These are phyloP conservation scores for Chlamydomonas reinhardtii DNA, from an alignment of 163 green algal genomes.

Conservation along the genomic window DNA sequence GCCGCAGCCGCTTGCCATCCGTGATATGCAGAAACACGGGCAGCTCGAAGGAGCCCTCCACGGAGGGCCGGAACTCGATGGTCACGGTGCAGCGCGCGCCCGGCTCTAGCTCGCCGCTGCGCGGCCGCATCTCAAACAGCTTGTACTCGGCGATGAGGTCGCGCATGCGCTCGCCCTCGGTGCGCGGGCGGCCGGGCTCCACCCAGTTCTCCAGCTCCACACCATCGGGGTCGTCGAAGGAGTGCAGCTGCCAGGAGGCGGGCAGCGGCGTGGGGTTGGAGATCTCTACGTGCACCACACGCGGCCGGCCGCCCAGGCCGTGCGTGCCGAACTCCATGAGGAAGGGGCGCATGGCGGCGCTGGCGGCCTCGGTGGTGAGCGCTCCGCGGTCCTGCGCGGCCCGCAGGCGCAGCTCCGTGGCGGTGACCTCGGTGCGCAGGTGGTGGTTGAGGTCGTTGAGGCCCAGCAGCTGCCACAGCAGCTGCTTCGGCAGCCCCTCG, in stretches of 20 bases:
- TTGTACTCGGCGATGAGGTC: conserved; percentile 71
- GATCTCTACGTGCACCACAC: conserved; percentile 63
- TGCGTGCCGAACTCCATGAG: conserved; percentile 68
- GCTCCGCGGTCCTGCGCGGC: conserved; percentile 53
- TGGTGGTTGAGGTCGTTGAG: conserved; percentile 71
- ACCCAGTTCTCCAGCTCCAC: conserved; percentile 84
- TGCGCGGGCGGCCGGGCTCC: conserved; percentile 63
- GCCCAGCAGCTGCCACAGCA: conserved; percentile 67
- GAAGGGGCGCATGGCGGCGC: conserved; percentile 62
- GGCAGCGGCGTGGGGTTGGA: conserved; percentile 71
- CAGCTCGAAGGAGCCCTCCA: conserved; percentile 65
- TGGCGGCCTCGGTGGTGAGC: conserved; percentile 64
- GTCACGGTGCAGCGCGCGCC: conserved; percentile 46
- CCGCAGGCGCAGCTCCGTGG: conserved; percentile 58
- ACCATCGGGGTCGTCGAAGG: conserved; percentile 54
- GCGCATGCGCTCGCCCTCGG: conserved; percentile 59
- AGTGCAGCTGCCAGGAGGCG: conserved; percentile 70
- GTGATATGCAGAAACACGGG: conserved; percentile 71
- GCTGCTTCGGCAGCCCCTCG: conserved; percentile 65
- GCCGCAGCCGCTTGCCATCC: conserved; percentile 73
- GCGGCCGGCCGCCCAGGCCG: conserved; percentile 35
- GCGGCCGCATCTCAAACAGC: conserved; percentile 68
- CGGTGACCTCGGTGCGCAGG: conserved; percentile 50
- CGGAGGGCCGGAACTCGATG: conserved; percentile 40
- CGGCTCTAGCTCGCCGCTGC: conserved; percentile 50